Evolutionary conservation across 805 yeast species (phyloP), one percentile per base, ranked within the genome.

Genomic region (Candida odintsovae): DNA sequence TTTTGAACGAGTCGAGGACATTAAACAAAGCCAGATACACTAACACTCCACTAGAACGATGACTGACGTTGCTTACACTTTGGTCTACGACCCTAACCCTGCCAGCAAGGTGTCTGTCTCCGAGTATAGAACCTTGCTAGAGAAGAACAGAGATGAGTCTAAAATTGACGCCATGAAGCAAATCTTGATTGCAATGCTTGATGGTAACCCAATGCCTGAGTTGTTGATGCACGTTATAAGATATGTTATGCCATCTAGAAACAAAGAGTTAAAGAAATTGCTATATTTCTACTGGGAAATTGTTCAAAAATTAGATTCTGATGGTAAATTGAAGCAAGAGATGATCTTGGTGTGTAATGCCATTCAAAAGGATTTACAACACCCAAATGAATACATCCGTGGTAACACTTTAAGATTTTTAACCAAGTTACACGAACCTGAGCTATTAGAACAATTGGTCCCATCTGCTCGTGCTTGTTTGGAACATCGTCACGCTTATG

Each of bases 331-430:
- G 75, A 88, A 88, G 70, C 98, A 92, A 66, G 99, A 94, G 71
- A 94, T 94, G 98, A 92, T 95, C 68, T 79, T 94, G 53, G 98
- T 92, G 43, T 94, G 98, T 72, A 95, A 95, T 66, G 97, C 98
- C 45, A 89, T 94, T 61, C 95, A 94, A 68, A 90, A 90, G 67
- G 99, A 94, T 65, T 77, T 94, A 58, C 97, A 90, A 69, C 99
- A 95, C 69, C 97, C 99, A 43, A 94, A 94, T 72, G 99, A 94
- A 69, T 94, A 84, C 64, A 85, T 94, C 54, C 81, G 98, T 61
- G 99, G 99, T 56, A 89, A 89, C 60, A 92, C 98, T 10, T 75
- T 94, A 67, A 81, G 98, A 61, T 92, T 90, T 67, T 76, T 95
- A 61, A 80, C 92, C 50, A 95, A 94, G 64, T 75, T 94, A 63